Base-by-base conservation (phyloP, 352 stramenopile species). In the Phytophthora cactorum region DNA sequence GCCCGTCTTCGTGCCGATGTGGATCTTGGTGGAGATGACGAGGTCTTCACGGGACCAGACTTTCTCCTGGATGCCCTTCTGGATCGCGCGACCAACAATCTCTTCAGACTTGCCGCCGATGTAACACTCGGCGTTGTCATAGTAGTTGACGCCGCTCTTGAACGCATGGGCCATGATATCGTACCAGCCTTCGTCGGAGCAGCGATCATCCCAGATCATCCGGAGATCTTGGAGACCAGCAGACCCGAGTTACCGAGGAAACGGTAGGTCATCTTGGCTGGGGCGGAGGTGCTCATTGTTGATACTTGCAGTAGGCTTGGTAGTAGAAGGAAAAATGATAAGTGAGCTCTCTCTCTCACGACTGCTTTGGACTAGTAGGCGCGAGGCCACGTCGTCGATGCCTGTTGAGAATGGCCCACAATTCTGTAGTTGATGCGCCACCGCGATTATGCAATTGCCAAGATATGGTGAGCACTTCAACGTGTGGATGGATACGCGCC, bases 21-120 rank as follows among this genome's bases (percentile, higher is more conserved):
- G 57, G 65, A 89, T 77, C 59, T 89, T 89, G 44, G 77, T 85
- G 4, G 63, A 74, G 34, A 89, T 54, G 0, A 88, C 67, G 15
- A 89, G 69, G 36, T 89, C 68, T 39, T 88, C 78, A 14, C 79
- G 67, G 1, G 55, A 52, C 63, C 63, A 77, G 15, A 73, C 60
- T 12, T 38, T 17, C 8, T 73, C 66, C 11, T 69, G 11, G 32
- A 84, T 68, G 10, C 70, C 74, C 41, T 77, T 80, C 1, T 75
- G 69, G 25, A 86, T 66, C 1, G 78, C 61, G 10, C 72, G 61
- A 12, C 75, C 75, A 15, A 81, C 74, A 43, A 77, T 70, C 11
- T 72, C 66, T 31, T 79, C 74, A 22, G 63, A 70, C 38, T 80
- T 54, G 57, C 69, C 75, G 11, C 53, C 17, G 9, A 65, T 61